A percentile compares a stretch with the other conserved stretches of the same genome.
Evolutionary conservation across 2,329 filamentous ascomycete species (phyloP).

Genomic region (Aureobasidium sp.): DNA sequence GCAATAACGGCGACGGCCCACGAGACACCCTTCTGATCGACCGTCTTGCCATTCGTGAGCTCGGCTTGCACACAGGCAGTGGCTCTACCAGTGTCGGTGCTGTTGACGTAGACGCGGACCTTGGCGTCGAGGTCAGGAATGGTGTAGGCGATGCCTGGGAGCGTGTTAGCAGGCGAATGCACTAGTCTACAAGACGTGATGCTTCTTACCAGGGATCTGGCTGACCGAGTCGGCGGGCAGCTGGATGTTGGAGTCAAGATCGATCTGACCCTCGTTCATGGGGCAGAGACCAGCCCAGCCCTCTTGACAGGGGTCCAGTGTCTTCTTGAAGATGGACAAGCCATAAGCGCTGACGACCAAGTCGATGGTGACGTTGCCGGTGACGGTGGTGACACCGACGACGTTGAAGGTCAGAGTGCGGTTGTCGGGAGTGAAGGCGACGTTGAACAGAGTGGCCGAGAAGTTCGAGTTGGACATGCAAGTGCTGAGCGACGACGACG

Average conservation of each 20-base stretch:
- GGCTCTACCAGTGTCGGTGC: conserved; percentile 53
- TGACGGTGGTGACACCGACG: conserved; percentile 73
- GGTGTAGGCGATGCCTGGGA: conserved; percentile 67
- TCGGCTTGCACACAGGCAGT: conserved; percentile 83
- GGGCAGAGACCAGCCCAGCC: conserved; percentile 73
- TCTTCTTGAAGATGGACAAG: conserved; percentile 60
- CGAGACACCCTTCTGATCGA: conserved; percentile 79
- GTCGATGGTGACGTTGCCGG: conserved; percentile 73
- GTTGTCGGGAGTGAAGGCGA: conserved; percentile 71
- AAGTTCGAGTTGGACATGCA: conserved; percentile 82
- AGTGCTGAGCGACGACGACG: conserved; percentile 75
- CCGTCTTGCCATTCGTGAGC: conserved; percentile 86
- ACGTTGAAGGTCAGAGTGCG: conserved; percentile 66
- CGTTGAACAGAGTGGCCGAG: conserved; percentile 81
- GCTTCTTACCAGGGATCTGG: conserved; percentile 58
- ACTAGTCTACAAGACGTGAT: conserved; percentile 13
- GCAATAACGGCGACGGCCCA: conserved; percentile 87
- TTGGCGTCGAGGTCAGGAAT: conserved; percentile 87
- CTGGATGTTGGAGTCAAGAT: conserved; percentile 63
- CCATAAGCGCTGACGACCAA: conserved; percentile 76
- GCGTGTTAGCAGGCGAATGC: neutral
- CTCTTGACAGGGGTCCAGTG: conserved; percentile 64
- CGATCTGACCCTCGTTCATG: conserved; percentile 78
- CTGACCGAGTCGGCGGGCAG: conserved; percentile 52
- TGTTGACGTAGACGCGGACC: conserved; percentile 74